A percentile compares a stretch with the other conserved stretches of the same genome.
Evolutionary conservation across 176 grass and related monocot genomes (phyloP).

Genomic region (Rhynchospora pubera): DNA sequence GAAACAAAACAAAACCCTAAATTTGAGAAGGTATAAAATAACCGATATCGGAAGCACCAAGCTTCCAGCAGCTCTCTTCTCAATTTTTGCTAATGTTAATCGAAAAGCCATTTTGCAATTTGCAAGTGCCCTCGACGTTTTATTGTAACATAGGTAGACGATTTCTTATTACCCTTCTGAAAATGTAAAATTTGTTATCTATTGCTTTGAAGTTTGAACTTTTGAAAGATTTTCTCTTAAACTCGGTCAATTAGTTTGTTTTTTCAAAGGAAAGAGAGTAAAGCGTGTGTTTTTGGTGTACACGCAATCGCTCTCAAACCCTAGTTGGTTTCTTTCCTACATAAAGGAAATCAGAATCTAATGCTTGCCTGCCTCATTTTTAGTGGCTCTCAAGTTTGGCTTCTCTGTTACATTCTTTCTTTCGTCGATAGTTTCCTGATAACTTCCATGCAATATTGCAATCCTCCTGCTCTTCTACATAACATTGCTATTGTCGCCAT

Average conservation of each 20-base stretch:
- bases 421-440: neutral
- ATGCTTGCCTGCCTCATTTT: conserved; percentile 21
- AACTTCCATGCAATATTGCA: neutral
- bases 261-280: conserved; percentile 21
- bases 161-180: neutral
- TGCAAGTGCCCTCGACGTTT: neutral
- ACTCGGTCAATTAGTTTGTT: neutral
- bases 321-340: conserved; percentile 23
- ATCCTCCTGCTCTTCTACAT: neutral
- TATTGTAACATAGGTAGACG: neutral
- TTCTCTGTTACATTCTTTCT: conserved; percentile 24
- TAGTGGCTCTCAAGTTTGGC: conserved; percentile 24
- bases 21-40: conserved; percentile 4
- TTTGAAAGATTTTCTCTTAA: neutral
- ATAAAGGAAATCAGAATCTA: conserved; percentile 17
- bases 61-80: neutral
- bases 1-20: conserved; percentile 9
- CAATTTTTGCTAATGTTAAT: neutral
- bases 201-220: neutral
- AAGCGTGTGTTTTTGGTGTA: conserved; percentile 21
- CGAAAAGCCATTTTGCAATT: neutral
- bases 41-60: neutral
- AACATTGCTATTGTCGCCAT: neutral
- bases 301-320: conserved; percentile 6
- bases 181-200: neutral